These are phyloP conservation scores for Salix suchowensis DNA, from an alignment of 345 rosid genomes.

Conservation along the genomic window DNA sequence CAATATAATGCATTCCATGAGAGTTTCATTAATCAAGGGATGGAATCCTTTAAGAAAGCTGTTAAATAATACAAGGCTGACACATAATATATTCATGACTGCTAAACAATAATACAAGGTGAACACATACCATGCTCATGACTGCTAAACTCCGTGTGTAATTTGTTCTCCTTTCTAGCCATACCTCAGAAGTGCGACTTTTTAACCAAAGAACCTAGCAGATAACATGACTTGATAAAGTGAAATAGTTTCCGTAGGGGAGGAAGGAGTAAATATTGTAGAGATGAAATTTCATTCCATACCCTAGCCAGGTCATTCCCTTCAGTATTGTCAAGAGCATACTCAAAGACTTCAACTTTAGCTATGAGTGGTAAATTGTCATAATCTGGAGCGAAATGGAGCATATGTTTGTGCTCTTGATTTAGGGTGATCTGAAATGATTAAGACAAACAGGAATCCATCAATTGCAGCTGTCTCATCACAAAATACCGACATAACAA, in stretches of 20 bases:
- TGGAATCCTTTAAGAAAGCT: neutral
- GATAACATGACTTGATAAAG: conserved; percentile 12
- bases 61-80: neutral
- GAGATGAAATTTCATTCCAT: conserved; percentile 14
- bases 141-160: conserved; percentile 98
- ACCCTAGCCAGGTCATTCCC: conserved; percentile 97
- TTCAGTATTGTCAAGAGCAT: conserved; percentile 81
- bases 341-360: conserved; percentile 89
- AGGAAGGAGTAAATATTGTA: conserved; percentile 4
- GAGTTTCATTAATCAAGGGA: neutral
- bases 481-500: neutral
- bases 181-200: conserved; percentile 94
- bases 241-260: conserved; percentile 8
- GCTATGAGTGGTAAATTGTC: conserved; percentile 89
- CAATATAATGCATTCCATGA: neutral
- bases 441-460: conserved; percentile 14
- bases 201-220: conserved; percentile 94
- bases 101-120: neutral
- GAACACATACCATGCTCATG: conserved; percentile 93
- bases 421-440: conserved; percentile 73
- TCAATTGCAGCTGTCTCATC: neutral
- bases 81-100: neutral
- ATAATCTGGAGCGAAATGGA: conserved; percentile 89
- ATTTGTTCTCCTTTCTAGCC: conserved; percentile 98
- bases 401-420: conserved; percentile 90